Evolutionary conservation across 2,329 filamentous ascomycete species (phyloP), one percentile per base, ranked within the genome.

Genomic region (Nemania abortiva): DNA sequence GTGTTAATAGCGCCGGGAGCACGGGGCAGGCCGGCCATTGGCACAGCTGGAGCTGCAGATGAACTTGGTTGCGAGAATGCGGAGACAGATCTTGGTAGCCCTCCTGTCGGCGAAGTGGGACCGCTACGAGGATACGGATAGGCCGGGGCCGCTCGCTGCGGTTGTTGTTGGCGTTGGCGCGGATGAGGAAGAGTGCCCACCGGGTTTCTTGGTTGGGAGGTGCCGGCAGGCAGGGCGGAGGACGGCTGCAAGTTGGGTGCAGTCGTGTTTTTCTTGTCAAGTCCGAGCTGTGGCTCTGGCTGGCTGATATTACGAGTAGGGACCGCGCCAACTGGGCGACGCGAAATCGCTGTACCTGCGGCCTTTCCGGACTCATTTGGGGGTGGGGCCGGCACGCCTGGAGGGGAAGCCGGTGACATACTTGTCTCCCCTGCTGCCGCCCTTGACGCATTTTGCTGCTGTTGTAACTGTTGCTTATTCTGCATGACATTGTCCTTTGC

Each of bases 321-420:
- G 45, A 56, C 62, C 22, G 29, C 60, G 6, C 72, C 74, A 59
- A 74, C 56, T 18, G 75, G 67, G 29, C 73, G 74, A 63, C 74
- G 75, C 59, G 70, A 31, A 50, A 74, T 68, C 64, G 57, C 29
- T 61, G 72, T 70, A 61, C 64, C 31, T 47, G 72, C 69, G 65
- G 52, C 10, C 24, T 61, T 63, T 9, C 58, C 69, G 68, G 72
- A 71, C 66, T 75, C 72, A 15, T 63, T 70, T 70, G 65, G 64
- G 71, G 71, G 45, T 58, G 61, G 69, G 60, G 64, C 64, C 22
- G 72, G 18, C 9, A 47, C 22, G 34, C 37, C 50, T 31, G 47
- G 24, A 47, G 61, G 50, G 7, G 56, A 31, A n/a, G 37, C 34
- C 50, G 47, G 55, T 39, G 47, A 49, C 20, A 15, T 18, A 31